These are phyloP conservation scores for Onygenales sp. DNA, from an alignment of 2,329 filamentous ascomycete species.

Conservation along the genomic window DNA sequence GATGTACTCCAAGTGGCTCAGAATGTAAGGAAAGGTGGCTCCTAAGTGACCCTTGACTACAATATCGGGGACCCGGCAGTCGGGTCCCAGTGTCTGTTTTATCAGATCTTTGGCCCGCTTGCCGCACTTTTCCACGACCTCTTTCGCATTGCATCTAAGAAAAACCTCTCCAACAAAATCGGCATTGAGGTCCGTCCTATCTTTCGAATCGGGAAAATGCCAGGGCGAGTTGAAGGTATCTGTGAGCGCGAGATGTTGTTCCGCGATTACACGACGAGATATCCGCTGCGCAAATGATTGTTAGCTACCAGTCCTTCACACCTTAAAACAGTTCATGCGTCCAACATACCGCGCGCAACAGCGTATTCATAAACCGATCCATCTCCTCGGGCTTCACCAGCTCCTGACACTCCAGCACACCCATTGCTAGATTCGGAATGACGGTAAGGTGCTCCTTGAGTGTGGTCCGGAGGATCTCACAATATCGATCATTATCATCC, in stretches of 20 bases:
- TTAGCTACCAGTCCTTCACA: background rate
- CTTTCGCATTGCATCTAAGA: conserved; percentile 79
- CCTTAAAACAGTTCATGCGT: background rate
- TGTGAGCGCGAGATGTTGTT: conserved; percentile 90
- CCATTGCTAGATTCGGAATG: conserved; percentile 90
- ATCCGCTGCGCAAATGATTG: conserved; percentile 54
- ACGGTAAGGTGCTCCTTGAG: conserved; percentile 83
- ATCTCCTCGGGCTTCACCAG: conserved; percentile 72
- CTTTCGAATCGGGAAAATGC: conserved; percentile 73
- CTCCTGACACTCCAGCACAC: conserved; percentile 79
- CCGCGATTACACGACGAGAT: conserved; percentile 89
- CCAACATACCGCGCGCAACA: conserved; percentile 68
- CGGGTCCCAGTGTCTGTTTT: conserved; percentile 61
- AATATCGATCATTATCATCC: conserved; percentile 84
- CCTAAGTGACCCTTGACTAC: conserved; percentile 74
- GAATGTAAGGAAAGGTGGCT: conserved; percentile 91
- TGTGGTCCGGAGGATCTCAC: conserved; percentile 67
- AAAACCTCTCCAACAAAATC: conserved; percentile 96
- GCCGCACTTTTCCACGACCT: conserved; percentile 78
- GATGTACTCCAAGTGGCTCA: conserved; percentile 94
- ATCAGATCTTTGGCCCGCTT: conserved; percentile 66
- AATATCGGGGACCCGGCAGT: conserved; percentile 68
- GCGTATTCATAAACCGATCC: conserved; percentile 91
- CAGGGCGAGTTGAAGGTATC: conserved; percentile 87
- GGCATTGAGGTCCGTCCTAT: conserved; percentile 50